Conservation (phyloP, 1,284 basidiomycete species). For the Sphaerobolus stellatus region DNA sequence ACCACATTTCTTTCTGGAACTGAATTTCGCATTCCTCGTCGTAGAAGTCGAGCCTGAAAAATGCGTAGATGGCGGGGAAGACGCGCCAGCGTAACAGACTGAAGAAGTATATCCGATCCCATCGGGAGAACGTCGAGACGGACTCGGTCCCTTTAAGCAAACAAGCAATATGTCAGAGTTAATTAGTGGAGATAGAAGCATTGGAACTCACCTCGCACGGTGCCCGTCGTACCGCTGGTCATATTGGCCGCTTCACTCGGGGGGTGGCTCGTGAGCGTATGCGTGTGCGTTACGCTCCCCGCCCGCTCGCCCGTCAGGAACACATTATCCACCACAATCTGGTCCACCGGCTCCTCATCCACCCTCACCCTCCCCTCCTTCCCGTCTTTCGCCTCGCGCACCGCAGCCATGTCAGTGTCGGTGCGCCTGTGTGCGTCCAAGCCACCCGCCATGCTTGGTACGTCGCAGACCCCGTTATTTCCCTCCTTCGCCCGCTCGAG, state of each 20-base stretch:
- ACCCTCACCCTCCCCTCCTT: slow-evolving; percentile 22
- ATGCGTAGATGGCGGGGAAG: slow-evolving; percentile 41
- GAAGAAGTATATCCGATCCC: too few relatives aligned
- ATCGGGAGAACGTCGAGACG: neutral
- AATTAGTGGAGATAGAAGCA: neutral
- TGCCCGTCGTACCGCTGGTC: neutral
- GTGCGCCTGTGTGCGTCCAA: slow-evolving; percentile 39
- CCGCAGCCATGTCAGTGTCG: slow-evolving; percentile 2
- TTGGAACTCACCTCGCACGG: slow-evolving; percentile 2
- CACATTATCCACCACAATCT: slow-evolving; percentile 9
- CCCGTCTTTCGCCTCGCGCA: slow-evolving; percentile 1
- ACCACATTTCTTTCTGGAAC: slow-evolving; percentile 56
- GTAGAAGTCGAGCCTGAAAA: slow-evolving; percentile 57
- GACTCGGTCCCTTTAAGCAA: too few relatives aligned
- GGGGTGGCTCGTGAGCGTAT: too few relatives aligned
- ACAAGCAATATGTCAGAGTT: neutral
- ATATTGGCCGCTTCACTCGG: neutral
- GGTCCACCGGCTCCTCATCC: slow-evolving; percentile 8
- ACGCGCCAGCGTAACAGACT: slow-evolving; percentile 40
- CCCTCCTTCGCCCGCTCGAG: too few relatives aligned
- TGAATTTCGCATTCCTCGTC: slow-evolving; percentile 59
- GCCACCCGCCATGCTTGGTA: too few relatives aligned
- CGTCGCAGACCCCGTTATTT: slow-evolving; percentile 34
- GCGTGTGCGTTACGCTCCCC: too few relatives aligned
- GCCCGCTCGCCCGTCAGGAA: slow-evolving; percentile 16